Percentiles rank a stretch among this genome's conserved stretches.
These are phyloP conservation scores for Cicer judaicum DNA, from an alignment of 306 rosid species.

Conservation along the genomic window DNA sequence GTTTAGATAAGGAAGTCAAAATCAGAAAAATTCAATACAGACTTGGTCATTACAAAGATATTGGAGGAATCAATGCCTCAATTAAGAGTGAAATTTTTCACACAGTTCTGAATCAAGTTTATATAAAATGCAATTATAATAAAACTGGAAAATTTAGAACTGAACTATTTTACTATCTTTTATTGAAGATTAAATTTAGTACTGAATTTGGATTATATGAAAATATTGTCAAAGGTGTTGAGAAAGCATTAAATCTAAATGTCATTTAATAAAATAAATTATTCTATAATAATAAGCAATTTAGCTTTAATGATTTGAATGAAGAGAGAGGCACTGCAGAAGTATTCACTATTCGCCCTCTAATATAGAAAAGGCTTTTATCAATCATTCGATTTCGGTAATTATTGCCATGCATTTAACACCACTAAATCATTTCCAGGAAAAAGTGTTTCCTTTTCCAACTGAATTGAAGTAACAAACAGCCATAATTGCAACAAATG, in stretches of 20 bases:
- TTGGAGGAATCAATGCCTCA: neutral
- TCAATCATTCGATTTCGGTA: neutral
- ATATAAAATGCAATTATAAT: neutral
- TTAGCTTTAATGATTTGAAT: neutral
- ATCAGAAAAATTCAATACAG: neutral
- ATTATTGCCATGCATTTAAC: neutral
- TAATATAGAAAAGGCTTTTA: neutral
- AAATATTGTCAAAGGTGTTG: constrained; percentile 1
- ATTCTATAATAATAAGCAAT: neutral
- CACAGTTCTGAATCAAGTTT: neutral
- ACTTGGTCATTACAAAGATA: constrained; percentile 2
- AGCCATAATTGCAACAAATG: constrained; percentile 19
- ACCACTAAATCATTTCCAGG: neutral
- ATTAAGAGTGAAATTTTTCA: neutral
- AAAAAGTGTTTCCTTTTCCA: neutral
- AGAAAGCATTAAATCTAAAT: constrained; percentile 8
- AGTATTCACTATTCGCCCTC: constrained; percentile 1
- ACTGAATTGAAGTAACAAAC: constrained; percentile 7
- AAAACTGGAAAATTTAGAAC: neutral
- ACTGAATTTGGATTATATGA: neutral
- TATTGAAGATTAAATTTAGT: neutral
- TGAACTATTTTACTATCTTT: neutral
- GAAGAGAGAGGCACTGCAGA: neutral
- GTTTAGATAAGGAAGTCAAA: neutral
- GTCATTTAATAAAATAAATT: neutral